Percentiles rank a stretch among this genome's conserved stretches.
Evolutionary conservation across 1,284 basidiomycete species (phyloP).

Genomic region (Puccinia polysora): DNA sequence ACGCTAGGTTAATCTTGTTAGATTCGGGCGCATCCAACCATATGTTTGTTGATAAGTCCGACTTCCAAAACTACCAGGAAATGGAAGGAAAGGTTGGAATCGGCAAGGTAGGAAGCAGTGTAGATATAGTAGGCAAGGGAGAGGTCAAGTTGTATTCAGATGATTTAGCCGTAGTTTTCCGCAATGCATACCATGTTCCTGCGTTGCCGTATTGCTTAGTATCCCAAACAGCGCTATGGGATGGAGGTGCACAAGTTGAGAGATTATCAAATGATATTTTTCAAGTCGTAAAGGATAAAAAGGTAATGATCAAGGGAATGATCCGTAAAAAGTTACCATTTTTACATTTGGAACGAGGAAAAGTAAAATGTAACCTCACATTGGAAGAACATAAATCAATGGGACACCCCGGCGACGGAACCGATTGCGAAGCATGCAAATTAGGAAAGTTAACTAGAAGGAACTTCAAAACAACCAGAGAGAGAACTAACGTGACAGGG

Average conservation of each 20-base stretch:
- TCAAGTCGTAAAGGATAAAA: neutral
- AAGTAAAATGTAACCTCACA: neutral
- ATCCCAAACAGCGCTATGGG: neutral
- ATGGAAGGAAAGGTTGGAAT: neutral
- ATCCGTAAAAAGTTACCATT: neutral
- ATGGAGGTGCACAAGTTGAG: neutral
- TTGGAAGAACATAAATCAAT: neutral
- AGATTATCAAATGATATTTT: neutral
- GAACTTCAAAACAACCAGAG: neutral
- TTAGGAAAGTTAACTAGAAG: slow-evolving; percentile 4
- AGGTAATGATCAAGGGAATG: neutral
- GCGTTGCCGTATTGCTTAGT: slow-evolving; percentile 1
- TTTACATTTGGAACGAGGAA: neutral
- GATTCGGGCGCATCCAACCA: neutral
- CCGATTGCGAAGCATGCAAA: slow-evolving; percentile 4
- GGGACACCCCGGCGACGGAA: neutral
- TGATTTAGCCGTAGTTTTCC: neutral
- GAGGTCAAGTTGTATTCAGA: neutral
- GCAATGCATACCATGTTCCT: slow-evolving; percentile 10
- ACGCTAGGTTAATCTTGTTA: neutral
- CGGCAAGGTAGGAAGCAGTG: neutral
- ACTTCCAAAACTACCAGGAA: neutral
- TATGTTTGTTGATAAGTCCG: neutral
- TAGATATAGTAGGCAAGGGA: neutral
- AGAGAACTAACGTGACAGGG: neutral